A percentile compares a stretch with the other conserved stretches of the same genome.
phyloP scores from a whole-genome alignment of 345 rosid genomes.

The Fremontodendron californicum region DNA sequence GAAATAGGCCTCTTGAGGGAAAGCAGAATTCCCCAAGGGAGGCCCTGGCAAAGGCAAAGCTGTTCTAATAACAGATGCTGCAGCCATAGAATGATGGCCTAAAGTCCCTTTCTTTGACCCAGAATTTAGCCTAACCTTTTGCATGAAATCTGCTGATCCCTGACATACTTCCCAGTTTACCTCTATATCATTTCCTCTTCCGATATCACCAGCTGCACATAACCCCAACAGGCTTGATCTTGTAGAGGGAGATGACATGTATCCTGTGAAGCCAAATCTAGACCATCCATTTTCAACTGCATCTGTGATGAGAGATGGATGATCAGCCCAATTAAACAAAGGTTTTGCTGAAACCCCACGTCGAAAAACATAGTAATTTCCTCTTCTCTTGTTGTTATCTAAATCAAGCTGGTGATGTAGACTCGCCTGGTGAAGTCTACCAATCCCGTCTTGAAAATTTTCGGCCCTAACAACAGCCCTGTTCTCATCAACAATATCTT shows the following conservation, averaged over 20 bases:
- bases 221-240: conserved; percentile 47
- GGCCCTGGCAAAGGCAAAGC: conserved; percentile 90
- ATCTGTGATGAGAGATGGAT: conserved; percentile 64
- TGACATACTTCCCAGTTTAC: conserved; percentile 80
- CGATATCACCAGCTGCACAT: conserved; percentile 46
- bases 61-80: conserved; percentile 58
- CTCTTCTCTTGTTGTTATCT: conserved; percentile 51
- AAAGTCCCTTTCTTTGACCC: conserved; percentile 28
- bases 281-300: conserved; percentile 90
- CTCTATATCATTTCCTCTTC: conserved; percentile 43
- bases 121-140: conserved; percentile 64
- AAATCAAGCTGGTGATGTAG: conserved; percentile 40
- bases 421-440: conserved; percentile 48
- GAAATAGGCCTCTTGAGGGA: conserved; percentile 91
- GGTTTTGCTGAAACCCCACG: conserved; percentile 37
- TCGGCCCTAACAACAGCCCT: conserved; percentile 11
- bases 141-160: conserved; percentile 73
- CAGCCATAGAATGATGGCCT: conserved; percentile 28
- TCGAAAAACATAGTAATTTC: conserved; percentile 42
- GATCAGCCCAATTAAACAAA: conserved; percentile 72
- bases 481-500: conserved; percentile 8
- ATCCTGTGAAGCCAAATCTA: conserved; percentile 61
- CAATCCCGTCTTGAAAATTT: conserved; percentile 49
- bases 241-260: conserved; percentile 34
- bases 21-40: conserved; percentile 62